Percentiles rank a stretch among this genome's conserved stretches.
phyloP scores from a whole-genome alignment of 257 asterid species.

The Solanum pinnatisectum region DNA sequence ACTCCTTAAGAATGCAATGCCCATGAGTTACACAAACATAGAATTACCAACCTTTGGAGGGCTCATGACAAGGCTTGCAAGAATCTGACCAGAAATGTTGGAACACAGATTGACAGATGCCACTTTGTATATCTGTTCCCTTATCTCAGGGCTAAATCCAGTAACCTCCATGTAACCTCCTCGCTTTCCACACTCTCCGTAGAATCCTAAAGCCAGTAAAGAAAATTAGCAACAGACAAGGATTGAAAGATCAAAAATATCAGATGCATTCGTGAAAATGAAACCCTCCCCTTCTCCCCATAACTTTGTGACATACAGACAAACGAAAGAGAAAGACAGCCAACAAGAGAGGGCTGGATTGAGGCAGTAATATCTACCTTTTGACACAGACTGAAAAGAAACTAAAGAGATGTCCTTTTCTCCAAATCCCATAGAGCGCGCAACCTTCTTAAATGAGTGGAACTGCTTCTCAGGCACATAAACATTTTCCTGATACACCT shows the following conservation, averaged over 20 bases:
- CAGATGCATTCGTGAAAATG: not conserved
- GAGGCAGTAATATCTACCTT: conserved; percentile 34
- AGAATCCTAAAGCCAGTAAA: conserved; percentile 44
- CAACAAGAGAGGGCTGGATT: not conserved
- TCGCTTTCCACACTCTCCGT: conserved; percentile 95
- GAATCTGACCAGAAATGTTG: conserved; percentile 94
- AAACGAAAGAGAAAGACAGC: not conserved
- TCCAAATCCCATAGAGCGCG: conserved; percentile 74
- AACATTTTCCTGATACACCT: conserved; percentile 91
- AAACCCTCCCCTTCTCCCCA: not conserved
- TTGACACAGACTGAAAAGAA: conserved; percentile 92
- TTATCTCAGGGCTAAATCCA: conserved; percentile 75
- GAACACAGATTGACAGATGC: conserved; percentile 97
- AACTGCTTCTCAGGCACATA: conserved; percentile 90
- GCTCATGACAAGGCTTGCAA: conserved; percentile 88
- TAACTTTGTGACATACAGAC: not conserved
- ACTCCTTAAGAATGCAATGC: not conserved
- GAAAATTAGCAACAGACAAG: not conserved
- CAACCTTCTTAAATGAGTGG: conserved; percentile 81
- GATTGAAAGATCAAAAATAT: not conserved
- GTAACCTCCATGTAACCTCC: conserved; percentile 99
- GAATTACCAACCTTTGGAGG: conserved; percentile 63
- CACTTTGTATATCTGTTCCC: conserved; percentile 92
- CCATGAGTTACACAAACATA: not conserved
- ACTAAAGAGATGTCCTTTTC: conserved; percentile 77